Evolutionary conservation across 163 green algal genomes (phyloP).

Genomic region (Scenedesmus sp.): DNA sequence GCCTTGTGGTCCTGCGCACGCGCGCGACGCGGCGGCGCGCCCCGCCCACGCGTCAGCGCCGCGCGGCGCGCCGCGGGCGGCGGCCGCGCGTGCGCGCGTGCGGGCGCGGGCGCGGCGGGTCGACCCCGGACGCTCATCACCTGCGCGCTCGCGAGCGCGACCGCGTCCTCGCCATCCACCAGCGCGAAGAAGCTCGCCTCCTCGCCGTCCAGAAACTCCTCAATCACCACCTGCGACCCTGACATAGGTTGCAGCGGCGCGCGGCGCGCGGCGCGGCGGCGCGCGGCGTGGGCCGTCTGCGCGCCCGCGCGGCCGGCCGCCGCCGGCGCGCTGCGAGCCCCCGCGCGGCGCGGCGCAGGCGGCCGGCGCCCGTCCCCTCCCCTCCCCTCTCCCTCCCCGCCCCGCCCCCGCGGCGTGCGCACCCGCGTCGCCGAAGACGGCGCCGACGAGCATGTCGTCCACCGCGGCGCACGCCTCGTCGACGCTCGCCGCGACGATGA

Average conservation of each 20-base stretch:
- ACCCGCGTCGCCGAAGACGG: conserved; percentile 84
- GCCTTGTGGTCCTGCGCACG: conserved; percentile 98
- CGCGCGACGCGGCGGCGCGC: no score
- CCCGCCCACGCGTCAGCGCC: no score
- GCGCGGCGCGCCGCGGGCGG: neutral
- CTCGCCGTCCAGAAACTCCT: conserved; percentile 96
- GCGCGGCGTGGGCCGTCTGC: neutral
- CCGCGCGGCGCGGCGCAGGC: no score
- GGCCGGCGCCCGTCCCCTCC: no score
- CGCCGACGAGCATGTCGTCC: conserved; percentile 88
- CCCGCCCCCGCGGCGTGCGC: neutral
- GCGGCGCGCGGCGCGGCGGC: neutral
- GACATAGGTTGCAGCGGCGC: no score
- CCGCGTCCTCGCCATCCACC: conserved; percentile 82
- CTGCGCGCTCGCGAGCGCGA: conserved; percentile 73
- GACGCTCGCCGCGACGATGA: conserved; percentile 85
- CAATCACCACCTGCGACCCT: conserved; percentile 90
- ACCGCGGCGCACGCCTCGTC: conserved; percentile 88
- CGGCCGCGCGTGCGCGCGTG: no score
- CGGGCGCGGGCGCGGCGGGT: neutral
- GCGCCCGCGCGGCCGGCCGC: no score
- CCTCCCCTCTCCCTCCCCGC: conserved; percentile 2
- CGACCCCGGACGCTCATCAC: conserved; percentile 66
- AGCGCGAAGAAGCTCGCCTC: conserved; percentile 98
- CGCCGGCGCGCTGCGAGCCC: no score